phyloP scores from a whole-genome alignment of 441 rosid genomes.

The Bocquillonia castaneifolia region DNA sequence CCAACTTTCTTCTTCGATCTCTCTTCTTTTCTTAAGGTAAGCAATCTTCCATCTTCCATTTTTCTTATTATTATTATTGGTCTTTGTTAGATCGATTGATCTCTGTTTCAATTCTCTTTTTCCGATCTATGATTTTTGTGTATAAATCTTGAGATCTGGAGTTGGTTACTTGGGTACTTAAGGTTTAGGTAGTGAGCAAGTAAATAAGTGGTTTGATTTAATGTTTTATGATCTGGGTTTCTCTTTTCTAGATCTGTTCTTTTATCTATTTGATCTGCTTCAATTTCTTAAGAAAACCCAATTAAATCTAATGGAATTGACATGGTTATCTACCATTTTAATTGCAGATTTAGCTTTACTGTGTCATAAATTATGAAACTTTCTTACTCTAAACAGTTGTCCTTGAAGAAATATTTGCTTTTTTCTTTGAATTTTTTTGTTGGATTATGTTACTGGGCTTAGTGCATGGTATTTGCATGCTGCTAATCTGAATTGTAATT shows the following conservation, averaged over 20 bases:
- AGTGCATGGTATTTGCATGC: too few species aligned
- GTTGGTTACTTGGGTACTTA: too few species aligned
- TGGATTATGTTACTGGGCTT: too few species aligned
- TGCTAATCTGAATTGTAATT: neutral
- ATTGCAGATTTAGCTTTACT: neutral
- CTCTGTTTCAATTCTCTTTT: neutral
- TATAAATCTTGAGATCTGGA: conserved; percentile 14
- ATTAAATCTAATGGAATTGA: too few species aligned
- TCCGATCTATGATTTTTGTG: conserved; percentile 12
- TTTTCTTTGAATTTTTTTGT: too few species aligned
- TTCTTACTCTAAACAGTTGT: too few species aligned
- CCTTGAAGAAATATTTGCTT: too few species aligned
- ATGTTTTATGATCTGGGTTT: conserved; percentile 26
- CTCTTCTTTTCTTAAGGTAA: neutral
- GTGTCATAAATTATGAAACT: neutral
- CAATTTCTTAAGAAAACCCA: neutral
- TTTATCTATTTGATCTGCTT: conserved; percentile 2
- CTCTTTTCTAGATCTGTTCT: conserved; percentile 25
- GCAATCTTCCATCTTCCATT: neutral
- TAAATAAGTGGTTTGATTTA: neutral
- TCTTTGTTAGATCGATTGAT: neutral
- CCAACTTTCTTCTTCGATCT: neutral
- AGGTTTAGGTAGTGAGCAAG: neutral
- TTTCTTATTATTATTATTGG: neutral
- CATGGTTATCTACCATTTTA: too few species aligned